Conservation (phyloP, 257 asterid genomes). For the Orobanche coerulescens region DNA sequence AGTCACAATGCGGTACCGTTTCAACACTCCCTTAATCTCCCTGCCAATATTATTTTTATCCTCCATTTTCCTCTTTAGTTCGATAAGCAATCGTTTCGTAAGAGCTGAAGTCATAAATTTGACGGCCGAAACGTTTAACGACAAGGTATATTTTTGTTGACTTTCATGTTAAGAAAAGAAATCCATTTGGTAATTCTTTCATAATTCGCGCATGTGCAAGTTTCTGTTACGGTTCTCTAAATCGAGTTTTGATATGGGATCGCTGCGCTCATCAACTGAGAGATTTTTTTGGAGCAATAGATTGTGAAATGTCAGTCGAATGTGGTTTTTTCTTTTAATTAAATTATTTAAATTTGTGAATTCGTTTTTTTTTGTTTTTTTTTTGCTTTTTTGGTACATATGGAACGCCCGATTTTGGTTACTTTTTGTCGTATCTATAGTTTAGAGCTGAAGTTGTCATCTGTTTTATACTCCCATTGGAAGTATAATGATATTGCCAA, state of each 20-base stretch:
- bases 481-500: background rate
- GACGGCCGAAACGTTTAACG: conserved; percentile 63
- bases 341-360: background rate
- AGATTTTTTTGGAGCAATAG: conserved; percentile 1
- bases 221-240: background rate
- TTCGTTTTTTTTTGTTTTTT: background rate
- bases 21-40: conserved; percentile 15
- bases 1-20: conserved; percentile 29
- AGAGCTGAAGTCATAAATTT: conserved; percentile 82
- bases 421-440: background rate
- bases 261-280: background rate
- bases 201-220: conserved; percentile 14
- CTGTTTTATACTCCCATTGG: background rate
- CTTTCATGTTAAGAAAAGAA: background rate
- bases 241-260: conserved; percentile 1
- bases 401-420: too few species aligned
- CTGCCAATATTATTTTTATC: conserved; percentile 21
- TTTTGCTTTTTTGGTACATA: too few species aligned
- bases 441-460: background rate
- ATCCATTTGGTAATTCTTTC: background rate
- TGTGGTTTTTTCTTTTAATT: conserved; percentile 1
- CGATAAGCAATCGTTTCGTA: conserved; percentile 28
- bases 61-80: conserved; percentile 30
- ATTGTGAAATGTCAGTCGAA: background rate
- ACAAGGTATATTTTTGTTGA: conserved; percentile 47